Evolutionary conservation across 129 eudicot genomes (phyloP).

Genomic region (Cynara cardunculus): DNA sequence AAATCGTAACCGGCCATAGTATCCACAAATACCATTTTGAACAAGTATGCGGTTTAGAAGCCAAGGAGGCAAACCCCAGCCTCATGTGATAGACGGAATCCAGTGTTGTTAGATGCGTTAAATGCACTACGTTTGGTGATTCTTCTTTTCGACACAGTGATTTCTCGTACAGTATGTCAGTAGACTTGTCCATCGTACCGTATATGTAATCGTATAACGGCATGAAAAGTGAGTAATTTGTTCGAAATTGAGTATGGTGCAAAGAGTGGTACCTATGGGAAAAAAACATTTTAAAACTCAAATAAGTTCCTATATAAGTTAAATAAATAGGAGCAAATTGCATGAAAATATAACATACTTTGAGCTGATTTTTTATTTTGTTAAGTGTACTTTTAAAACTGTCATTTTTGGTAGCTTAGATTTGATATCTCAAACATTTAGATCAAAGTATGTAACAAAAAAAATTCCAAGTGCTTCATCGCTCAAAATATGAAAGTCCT

Average conservation of each 20-base stretch:
- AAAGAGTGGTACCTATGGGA: slow-evolving; percentile 58
- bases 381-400: neutral
- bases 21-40: slow-evolving; percentile 49
- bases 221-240: slow-evolving; percentile 77
- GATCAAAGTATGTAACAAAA: neutral
- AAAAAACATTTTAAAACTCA: neutral
- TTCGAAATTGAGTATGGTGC: slow-evolving; percentile 80
- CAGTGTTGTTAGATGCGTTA: slow-evolving; percentile 62
- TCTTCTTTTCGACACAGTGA: slow-evolving; percentile 49
- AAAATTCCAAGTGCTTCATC: no score
- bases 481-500: neutral
- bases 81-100: slow-evolving; percentile 55
- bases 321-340: neutral
- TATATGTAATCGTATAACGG: slow-evolving; percentile 71
- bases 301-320: neutral
- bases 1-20: slow-evolving; percentile 44
- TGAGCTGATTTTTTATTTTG: neutral
- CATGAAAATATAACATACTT: neutral
- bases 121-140: slow-evolving; percentile 48
- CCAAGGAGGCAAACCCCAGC: slow-evolving; percentile 56
- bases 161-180: slow-evolving; percentile 41
- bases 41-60: slow-evolving; percentile 43
- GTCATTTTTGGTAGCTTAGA: neutral
- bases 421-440: neutral
- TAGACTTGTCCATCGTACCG: slow-evolving; percentile 55